Evolutionary conservation across 2,329 filamentous ascomycete genomes (phyloP), one percentile per base, ranked within the genome.

Genomic region (Claviceps digitariae): DNA sequence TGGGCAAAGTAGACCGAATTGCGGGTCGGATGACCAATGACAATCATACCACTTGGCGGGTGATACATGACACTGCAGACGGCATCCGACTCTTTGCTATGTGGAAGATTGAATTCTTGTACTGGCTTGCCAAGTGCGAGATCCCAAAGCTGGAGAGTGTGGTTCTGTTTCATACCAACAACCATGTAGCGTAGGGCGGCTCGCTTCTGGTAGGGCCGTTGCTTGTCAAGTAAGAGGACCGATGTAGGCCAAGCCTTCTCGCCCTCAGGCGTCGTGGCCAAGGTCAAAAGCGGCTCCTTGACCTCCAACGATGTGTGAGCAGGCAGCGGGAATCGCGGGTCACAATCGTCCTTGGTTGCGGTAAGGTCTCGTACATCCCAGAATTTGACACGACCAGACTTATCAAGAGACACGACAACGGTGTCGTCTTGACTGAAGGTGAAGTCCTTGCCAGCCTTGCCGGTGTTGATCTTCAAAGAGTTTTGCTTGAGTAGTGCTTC

Each of bases 1-100:
- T 97, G 91, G 50, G 96, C 82, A 71, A 98, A 95, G 73, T 96
- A 98, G 68, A 98, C 84, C 8, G 90, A 96, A 73, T 98, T 98
- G 58, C 93, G 83, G 1, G 91, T 97, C 12, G 94, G 93, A 64
- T 98, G 93, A 38, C 91, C 94, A 56, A 98, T 86, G 56, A 94
- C 82, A 64, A 98, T 87, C 72, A 97, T 95, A 54, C 91, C 90
- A 31, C 90, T 93, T 58, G 83, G 79, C 6, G 93, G 86, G 67
- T 98, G 90, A 67, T 97, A 98, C 65, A 86, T 84, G 65, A 98
- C 86, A 66, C 90, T 97, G 76, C 93, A 98, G 56, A 97, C 91
- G n/a, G 90, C 90, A 69, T 96, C 91, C 3, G 89, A 94, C 67
- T 97, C 91, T 65, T 93, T 95, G 71, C 87, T 87, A 66, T 98